Evolutionary conservation across 2,329 filamentous ascomycete species (phyloP).

Genomic region (Coniochaeta pulveracea): DNA sequence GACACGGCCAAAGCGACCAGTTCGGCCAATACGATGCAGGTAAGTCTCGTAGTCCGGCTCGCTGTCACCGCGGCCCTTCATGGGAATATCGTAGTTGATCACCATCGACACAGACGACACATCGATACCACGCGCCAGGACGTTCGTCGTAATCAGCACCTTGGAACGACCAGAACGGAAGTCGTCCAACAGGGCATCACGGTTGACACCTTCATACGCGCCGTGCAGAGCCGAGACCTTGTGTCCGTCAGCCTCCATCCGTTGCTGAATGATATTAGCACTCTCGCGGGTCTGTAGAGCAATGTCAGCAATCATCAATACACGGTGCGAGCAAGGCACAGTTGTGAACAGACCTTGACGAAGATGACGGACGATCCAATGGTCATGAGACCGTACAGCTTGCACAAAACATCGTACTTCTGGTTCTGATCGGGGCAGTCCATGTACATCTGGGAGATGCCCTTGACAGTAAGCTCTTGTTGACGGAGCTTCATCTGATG

Average conservation of each 20-base stretch:
- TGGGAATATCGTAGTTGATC: constrained; percentile 88
- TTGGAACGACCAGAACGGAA: constrained; percentile 85
- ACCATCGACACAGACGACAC: constrained; percentile 89
- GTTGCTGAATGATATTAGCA: constrained; percentile 70
- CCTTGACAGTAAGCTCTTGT: constrained; percentile 88
- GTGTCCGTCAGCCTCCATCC: constrained; percentile 83
- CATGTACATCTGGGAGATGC: constrained; percentile 96
- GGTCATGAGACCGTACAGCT: constrained; percentile 92
- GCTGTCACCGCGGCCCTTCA: constrained; percentile 61
- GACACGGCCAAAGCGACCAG: constrained; percentile 90
- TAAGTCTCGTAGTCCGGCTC: constrained; percentile 93
- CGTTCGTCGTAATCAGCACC: constrained; percentile 95
- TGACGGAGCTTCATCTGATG: constrained; percentile 81
- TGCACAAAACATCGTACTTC: constrained; percentile 82
- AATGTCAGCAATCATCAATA: too few relatives aligned
- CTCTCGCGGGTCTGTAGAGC: constrained; percentile 63
- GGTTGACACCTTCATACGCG: constrained; percentile 70
- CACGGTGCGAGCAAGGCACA: constrained; percentile 10
- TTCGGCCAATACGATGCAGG: constrained; percentile 93
- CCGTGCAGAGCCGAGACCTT: constrained; percentile 84
- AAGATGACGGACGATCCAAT: constrained; percentile 98
- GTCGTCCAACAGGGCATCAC: constrained; percentile 73
- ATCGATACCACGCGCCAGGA: constrained; percentile 91
- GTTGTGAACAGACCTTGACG: constrained; percentile 55
- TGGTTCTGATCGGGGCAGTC: constrained; percentile 73